Evolutionary conservation across 805 yeast genomes (phyloP).

Genomic region (Limtongia smithiae): DNA sequence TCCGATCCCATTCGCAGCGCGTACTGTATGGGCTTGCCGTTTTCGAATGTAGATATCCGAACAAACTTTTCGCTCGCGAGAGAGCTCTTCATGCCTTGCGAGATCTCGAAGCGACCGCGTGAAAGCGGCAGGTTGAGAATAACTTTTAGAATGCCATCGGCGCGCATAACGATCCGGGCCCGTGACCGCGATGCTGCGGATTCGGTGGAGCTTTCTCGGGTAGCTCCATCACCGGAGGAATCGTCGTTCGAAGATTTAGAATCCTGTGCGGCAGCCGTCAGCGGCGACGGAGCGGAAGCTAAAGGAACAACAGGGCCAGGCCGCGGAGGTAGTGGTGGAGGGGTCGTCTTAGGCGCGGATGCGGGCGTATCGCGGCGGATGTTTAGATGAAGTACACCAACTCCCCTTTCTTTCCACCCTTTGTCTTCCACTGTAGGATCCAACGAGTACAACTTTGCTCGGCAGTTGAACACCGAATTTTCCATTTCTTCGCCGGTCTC

Average conservation of each 20-base stretch:
- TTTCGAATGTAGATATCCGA: constrained; percentile 66
- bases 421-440: constrained; percentile 55
- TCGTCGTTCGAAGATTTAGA: background rate
- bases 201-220: constrained; percentile 1
- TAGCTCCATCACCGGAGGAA: constrained; percentile 2
- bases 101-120: constrained; percentile 49
- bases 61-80: constrained; percentile 78
- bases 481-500: constrained; percentile 94
- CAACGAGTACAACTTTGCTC: constrained; percentile 74
- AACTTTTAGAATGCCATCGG: constrained; percentile 79
- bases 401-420: constrained; percentile 96
- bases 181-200: constrained; percentile 33
- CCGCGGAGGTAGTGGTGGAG: too few relatives aligned
- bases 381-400: constrained; percentile 83
- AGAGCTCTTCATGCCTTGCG: constrained; percentile 83
- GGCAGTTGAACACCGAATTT: constrained; percentile 58
- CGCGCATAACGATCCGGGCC: constrained; percentile 82
- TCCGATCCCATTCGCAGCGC: constrained; percentile 59
- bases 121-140: constrained; percentile 71
- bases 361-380: constrained; percentile 18
- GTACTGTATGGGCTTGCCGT: constrained; percentile 70
- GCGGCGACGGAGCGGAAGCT: too few relatives aligned
- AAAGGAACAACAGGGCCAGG: too few relatives aligned
- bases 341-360: too few relatives aligned
- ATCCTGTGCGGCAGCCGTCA: too few relatives aligned